Percentiles rank a stretch among this genome's conserved stretches.
Conservation (phyloP, 805 yeast species). For the Starmerella stigmatis region DNA sequence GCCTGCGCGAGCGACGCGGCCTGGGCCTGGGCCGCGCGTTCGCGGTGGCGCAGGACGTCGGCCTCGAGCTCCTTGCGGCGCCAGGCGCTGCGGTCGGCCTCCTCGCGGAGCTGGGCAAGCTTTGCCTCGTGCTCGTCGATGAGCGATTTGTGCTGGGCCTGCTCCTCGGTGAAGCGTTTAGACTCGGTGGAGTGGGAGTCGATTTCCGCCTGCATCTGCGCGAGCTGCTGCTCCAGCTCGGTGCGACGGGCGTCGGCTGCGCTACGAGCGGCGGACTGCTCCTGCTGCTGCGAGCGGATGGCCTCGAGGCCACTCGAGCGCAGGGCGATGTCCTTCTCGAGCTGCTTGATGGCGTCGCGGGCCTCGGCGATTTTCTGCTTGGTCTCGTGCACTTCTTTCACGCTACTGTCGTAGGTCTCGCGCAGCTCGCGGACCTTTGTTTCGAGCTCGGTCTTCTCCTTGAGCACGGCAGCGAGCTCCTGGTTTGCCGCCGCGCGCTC, state of each 20-base stretch:
- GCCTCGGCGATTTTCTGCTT: slow-evolving; percentile 50
- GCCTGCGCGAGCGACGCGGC: slow-evolving; percentile 5
- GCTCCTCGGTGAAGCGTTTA: background rate
- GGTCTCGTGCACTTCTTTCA: slow-evolving; percentile 60
- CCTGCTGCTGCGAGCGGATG: slow-evolving; percentile 22
- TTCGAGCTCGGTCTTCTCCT: slow-evolving; percentile 61
- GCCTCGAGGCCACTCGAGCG: slow-evolving; percentile 25
- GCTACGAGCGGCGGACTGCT: slow-evolving; percentile 1
- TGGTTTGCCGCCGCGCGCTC: slow-evolving; percentile 43
- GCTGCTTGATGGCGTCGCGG: slow-evolving; percentile 40
- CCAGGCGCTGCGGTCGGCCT: slow-evolving; percentile 13
- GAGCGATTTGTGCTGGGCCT: slow-evolving; percentile 4
- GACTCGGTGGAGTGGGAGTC: slow-evolving; percentile 6
- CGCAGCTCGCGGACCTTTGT: slow-evolving; percentile 57
- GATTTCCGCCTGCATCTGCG: slow-evolving; percentile 13
- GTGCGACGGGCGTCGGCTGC: slow-evolving; percentile 2
- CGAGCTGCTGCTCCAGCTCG: slow-evolving; percentile 26
- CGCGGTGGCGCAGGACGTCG: slow-evolving; percentile 18
- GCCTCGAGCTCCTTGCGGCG: slow-evolving; percentile 15
- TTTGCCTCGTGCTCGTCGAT: slow-evolving; percentile 11
- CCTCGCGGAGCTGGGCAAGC: slow-evolving; percentile 2
- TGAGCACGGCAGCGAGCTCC: slow-evolving; percentile 59
- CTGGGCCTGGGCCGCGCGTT: slow-evolving; percentile 13
- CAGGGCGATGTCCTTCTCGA: slow-evolving; percentile 23
- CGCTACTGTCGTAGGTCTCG: slow-evolving; percentile 67